Evolutionary conservation across 2,329 filamentous ascomycete genomes (phyloP), one percentile per base, ranked within the genome.

Genomic region (Aureobasidium zeae): DNA sequence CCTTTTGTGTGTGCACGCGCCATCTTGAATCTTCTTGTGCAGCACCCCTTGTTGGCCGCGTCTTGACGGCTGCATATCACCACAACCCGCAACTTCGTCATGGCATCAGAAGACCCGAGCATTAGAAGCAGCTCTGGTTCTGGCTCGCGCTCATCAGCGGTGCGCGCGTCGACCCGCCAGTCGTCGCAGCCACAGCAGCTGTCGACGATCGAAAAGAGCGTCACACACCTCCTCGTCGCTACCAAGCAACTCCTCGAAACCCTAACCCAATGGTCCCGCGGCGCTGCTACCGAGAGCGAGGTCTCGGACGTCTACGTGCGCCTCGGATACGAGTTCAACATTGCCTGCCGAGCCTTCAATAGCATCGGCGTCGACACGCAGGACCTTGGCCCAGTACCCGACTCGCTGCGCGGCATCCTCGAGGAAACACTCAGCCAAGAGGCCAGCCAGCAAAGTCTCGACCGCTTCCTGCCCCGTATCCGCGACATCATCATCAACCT

Each of bases 401-500:
- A 98, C 61, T 71, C 88, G 47, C 68, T 98, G 50, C 80, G 91
- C 55, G 80, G 81, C 48, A 96, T 98, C 46, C 75, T 98, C 44
- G 91, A 98, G 64, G 85, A 94, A 46, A 98, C 91, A 1, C 73
- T 98, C 25, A 96, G 89, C 63, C 91, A 98, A 59, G 88, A 96
- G 65, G 91, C 91, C 4, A 95, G 86, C 54, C 81, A 88, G 37
- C 82, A 93, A 59, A 95, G 88, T 62, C 72, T 98, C 48, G 91
- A 98, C 62, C 84, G 83, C 60, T 98, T 94, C 62, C 70, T 98
- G 22, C 91, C 91, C 1, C 79, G 84, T 47, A 98, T 98, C 62
- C 81, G 91, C 55, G 91, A 98, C 63, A 98, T 98, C 57, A 98
- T 98, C 59, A 96, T 98, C 63, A 95, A 94, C 60, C 72, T 98